Conservation (phyloP, 345 rosid genomes). For the Pistacia vera region DNA sequence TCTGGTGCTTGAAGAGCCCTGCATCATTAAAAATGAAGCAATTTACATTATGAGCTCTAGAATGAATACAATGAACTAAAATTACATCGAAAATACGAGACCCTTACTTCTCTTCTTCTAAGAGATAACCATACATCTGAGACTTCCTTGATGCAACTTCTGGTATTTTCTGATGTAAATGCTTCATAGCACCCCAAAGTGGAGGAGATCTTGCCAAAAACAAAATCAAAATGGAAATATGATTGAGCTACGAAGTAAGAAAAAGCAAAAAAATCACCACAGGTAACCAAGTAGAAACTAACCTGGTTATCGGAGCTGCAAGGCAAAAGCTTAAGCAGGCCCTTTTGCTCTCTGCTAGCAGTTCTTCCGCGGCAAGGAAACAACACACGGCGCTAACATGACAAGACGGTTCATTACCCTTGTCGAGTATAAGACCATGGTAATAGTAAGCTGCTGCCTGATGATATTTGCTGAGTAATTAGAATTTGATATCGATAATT, state of each 20-base stretch:
- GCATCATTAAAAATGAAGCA: slow-evolving; percentile 15
- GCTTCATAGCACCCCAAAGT: slow-evolving; percentile 86
- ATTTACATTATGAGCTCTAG: too few species aligned
- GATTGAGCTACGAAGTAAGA: neutral
- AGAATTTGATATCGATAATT: slow-evolving; percentile 8
- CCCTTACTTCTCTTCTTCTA: slow-evolving; percentile 91
- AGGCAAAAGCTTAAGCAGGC: slow-evolving; percentile 83
- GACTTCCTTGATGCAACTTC: slow-evolving; percentile 86
- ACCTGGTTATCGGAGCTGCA: slow-evolving; percentile 82
- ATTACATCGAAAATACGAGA: neutral
- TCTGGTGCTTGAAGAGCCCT: slow-evolving; percentile 84
- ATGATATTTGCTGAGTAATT: neutral
- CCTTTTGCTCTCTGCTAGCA: slow-evolving; percentile 81
- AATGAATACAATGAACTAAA: too few species aligned
- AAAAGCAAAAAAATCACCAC: neutral
- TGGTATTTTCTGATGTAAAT: slow-evolving; percentile 82
- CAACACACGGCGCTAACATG: slow-evolving; percentile 77
- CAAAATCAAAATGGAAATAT: neutral
- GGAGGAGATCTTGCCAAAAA: slow-evolving; percentile 68
- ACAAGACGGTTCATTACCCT: slow-evolving; percentile 72
- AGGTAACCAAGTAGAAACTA: slow-evolving; percentile 14
- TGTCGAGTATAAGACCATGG: slow-evolving; percentile 88
- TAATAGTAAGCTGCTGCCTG: slow-evolving; percentile 95
- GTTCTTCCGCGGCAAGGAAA: slow-evolving; percentile 85
- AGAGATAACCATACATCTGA: slow-evolving; percentile 77